These are phyloP conservation scores for Akanthomyces lecanii DNA, from an alignment of 2,329 filamentous ascomycete species.

Conservation along the genomic window DNA sequence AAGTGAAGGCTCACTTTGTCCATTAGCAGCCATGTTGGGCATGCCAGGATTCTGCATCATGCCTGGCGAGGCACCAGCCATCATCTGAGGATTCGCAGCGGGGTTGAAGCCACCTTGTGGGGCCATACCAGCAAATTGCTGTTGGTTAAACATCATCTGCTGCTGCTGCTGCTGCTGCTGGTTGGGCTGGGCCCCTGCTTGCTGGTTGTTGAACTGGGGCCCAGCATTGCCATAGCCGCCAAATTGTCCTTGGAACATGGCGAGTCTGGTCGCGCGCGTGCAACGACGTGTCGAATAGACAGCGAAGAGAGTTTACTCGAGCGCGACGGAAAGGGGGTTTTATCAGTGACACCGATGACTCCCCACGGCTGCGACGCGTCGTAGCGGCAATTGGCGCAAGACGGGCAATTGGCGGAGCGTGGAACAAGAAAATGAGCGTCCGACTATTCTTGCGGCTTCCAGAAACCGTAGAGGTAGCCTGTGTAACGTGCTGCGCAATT, in stretches of 20 bases:
- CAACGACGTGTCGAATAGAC: neutral
- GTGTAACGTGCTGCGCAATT: neutral
- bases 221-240: slow-evolving; percentile 17
- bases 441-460: neutral
- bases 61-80: slow-evolving; percentile 49
- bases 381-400: slow-evolving; percentile 9
- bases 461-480: neutral
- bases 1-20: slow-evolving; percentile 48
- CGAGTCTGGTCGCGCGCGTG: neutral
- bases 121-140: slow-evolving; percentile 52
- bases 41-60: slow-evolving; percentile 62
- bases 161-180: slow-evolving; percentile 32
- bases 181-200: slow-evolving; percentile 22
- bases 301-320: neutral
- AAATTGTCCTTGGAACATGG: slow-evolving; percentile 17
- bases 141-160: slow-evolving; percentile 37
- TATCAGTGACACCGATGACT: neutral
- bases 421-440: neutral
- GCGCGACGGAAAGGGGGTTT: neutral
- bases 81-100: slow-evolving; percentile 52
- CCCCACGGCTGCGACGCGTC: slow-evolving; percentile 12
- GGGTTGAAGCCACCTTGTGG: slow-evolving; percentile 48
- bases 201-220: slow-evolving; percentile 19
- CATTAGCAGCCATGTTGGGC: slow-evolving; percentile 56
- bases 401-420: neutral